Evolutionary conservation across 1,139 yeast genomes (phyloP), one percentile per base, ranked within the genome.

Genomic region (Blastobotrys capitulatus): DNA sequence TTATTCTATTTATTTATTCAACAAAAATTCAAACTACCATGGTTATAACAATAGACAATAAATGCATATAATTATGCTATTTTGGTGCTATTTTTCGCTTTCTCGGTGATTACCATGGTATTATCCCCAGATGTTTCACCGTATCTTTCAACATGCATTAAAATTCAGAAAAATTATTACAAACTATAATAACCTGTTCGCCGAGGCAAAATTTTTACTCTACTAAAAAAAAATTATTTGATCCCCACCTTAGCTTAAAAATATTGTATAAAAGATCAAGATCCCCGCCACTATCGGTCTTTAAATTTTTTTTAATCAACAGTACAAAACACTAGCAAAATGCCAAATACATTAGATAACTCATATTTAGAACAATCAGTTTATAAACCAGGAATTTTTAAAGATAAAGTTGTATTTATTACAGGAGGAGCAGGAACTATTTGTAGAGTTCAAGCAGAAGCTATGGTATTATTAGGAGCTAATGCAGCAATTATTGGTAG

Each of bases 361-460:
- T 46, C 56, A 12, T 69, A 61, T 48, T 58, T 68, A 35, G 42
- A 61, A 41, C 60, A 58, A 37, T 46, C 60, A 42, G 61, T 63
- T 25, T 71, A 76, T 77, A 82, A 80, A 58, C 77, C 81, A 1
- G 83, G 78, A 56, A 60, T 88, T 36, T 88, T 88, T 70, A 72
- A 78, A 50, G 94, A 86, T 26, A 89, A 88, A 65, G 96, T 87
- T 1, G 95, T 81, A 12, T 86, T 89, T 60, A 86, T 89, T 48
- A 90, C 97, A 1, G 97, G 97, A 1, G 97, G 97, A 22, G 94
- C 96, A 1, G 96, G 97, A 6, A 81, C 95, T 29, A 89, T 90
- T 47, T 89, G 97, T 66, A 73, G 89, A 48, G 90, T 83, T 2
- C 96, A 88, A 65, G 79, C 86, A 0, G 95, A 86, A 62, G 95